Evolutionary conservation across 2,329 filamentous ascomycete species (phyloP).

Genomic region (Colletotrichum falcatum): DNA sequence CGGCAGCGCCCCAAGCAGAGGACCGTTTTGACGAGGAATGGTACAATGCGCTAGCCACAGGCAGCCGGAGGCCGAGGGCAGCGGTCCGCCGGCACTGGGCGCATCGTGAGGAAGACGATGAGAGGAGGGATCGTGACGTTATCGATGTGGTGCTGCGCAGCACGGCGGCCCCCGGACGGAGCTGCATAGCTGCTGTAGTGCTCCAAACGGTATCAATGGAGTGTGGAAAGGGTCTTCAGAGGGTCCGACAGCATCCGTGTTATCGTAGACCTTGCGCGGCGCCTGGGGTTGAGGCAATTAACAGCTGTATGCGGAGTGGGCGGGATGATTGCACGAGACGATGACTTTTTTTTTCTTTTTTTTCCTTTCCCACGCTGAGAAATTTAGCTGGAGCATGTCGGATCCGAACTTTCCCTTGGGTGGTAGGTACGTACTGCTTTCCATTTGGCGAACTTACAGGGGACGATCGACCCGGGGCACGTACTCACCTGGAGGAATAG

Average conservation of each 20-base stretch:
- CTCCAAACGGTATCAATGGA: conserved; percentile 36
- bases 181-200: conserved; percentile 60
- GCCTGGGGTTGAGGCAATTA: conserved; percentile 31
- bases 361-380: not conserved
- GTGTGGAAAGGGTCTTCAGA: not conserved
- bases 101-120: conserved; percentile 45
- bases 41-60: conserved; percentile 51
- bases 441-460: no score
- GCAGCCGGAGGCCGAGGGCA: conserved; percentile 50
- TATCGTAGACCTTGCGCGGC: conserved; percentile 3
- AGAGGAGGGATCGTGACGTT: conserved; percentile 39
- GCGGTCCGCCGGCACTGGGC: conserved; percentile 52
- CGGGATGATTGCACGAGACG: conserved; percentile 21
- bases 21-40: conserved; percentile 60
- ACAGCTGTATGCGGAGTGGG: conserved; percentile 4
- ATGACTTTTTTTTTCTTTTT: conserved; percentile 35
- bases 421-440: not conserved
- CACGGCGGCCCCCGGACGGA: conserved; percentile 65
- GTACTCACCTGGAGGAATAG: conserved; percentile 7
- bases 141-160: conserved; percentile 56
- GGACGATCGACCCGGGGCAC: not conserved
- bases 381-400: conserved; percentile 10
- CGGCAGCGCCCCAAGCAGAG: conserved; percentile 82
- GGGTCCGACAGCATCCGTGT: conserved; percentile 18
- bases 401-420: conserved; percentile 19